Conservation (phyloP, 352 stramenopile genomes). For the Thalassiosira oceanica region DNA sequence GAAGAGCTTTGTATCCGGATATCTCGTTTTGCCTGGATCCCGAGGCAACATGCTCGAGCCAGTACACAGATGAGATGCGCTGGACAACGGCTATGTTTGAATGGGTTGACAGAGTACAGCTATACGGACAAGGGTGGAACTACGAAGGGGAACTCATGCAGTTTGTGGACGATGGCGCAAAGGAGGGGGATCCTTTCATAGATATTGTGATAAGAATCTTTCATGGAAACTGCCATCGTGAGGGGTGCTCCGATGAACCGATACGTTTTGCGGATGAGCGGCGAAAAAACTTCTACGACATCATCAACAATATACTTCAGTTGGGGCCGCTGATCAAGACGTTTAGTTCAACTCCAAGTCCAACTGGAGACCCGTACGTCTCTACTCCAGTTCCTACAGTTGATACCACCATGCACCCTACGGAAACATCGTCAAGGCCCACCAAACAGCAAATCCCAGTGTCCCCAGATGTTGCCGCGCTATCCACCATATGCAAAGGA, state of each 20-base stretch:
- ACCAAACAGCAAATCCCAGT: no score
- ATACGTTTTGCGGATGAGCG: conserved; percentile 32
- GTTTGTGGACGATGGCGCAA: conserved; percentile 33
- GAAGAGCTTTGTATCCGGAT: no score
- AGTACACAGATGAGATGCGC: conserved; percentile 11
- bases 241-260: conserved; percentile 11
- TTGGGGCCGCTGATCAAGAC: no score
- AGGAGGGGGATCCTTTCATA: conserved; percentile 28
- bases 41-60: conserved; percentile 4
- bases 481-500: no score
- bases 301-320: no score
- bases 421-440: no score
- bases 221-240: conserved; percentile 10
- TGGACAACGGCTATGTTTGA: conserved; percentile 37
- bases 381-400: no score
- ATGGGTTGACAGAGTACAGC: conserved; percentile 30
- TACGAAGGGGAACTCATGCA: conserved; percentile 31
- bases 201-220: conserved; percentile 29
- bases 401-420: no score
- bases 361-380: no score
- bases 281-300: conserved; percentile 34
- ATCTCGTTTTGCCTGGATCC: conserved; percentile 12
- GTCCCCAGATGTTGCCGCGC: no score
- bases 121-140: conserved; percentile 17
- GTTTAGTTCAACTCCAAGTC: no score